Base-by-base conservation (phyloP, 208 protist species). In the Acanthamoeba culbertsoni region DNA sequence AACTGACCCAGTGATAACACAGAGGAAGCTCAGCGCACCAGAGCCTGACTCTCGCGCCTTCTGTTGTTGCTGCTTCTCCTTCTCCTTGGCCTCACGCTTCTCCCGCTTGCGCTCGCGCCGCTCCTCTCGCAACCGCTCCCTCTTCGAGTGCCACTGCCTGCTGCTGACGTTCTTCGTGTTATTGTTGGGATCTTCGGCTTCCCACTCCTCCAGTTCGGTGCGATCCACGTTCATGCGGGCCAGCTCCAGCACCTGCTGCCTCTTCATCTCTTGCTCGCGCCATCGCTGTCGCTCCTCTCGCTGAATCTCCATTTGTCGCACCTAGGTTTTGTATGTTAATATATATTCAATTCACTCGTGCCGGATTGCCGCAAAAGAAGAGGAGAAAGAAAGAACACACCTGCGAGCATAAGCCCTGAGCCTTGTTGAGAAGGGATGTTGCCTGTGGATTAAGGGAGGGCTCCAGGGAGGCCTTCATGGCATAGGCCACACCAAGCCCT, bases 381-480 rank as follows among this genome's bases (percentile, higher is more conserved):
- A n/a, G n/a, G n/a, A n/a, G n/a, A n/a, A n/a, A n/a, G n/a, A n/a
- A n/a, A n/a, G n/a, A n/a, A n/a, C n/a, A n/a, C n/a, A 65, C 57
- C 57, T 82, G 71, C 5, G 71, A 82, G n/a, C 71, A 82, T 7
- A 82, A 43, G 71, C 71, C 71, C 42, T 82, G 71, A 26, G 71
- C 71, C 71, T 82, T 82, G 71, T 82, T 82, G 42, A 82, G 71
- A 1, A 82, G n/a, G 0, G 71, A 82, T 43, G 71, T 82, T 35
- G 71, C 71, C 42, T 82, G 43, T 6, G 42, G 71, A 3, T 46
- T 82, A 26, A 82, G 71, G 0, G 71, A 82, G 37, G 71, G 71
- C 71, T 82, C 71, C 7, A 82, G 71, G 23, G 71, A 82, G 71
- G 71, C 71, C 71, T 82, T 82, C 71, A 82, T 82, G 0, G 71